phyloP scores from a whole-genome alignment of 495 filamentous ascomycete species.

The Aspergillus indologenus region DNA sequence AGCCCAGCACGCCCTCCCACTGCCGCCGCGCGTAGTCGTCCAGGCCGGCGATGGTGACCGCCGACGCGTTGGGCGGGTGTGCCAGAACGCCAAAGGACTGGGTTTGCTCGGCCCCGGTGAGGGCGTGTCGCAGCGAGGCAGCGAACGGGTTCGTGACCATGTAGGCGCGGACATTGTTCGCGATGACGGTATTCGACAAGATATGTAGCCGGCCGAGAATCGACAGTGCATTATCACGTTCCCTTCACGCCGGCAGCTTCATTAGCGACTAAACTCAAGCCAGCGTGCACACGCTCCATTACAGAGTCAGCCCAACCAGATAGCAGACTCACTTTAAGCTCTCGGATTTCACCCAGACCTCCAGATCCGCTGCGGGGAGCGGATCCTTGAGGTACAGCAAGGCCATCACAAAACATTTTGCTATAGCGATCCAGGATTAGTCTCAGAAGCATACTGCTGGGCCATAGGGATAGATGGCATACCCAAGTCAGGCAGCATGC shows the following conservation, averaged over 20 bases:
- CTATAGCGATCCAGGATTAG: constrained; percentile 38
- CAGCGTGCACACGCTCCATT: background rate
- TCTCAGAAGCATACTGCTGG: constrained; percentile 1
- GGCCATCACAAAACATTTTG: constrained; percentile 93
- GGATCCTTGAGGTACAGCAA: constrained; percentile 82
- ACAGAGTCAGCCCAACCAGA: background rate
- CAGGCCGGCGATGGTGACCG: constrained; percentile 65
- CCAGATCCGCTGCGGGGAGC: constrained; percentile 69
- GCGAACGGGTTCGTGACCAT: constrained; percentile 73
- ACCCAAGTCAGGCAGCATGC: constrained; percentile 93
- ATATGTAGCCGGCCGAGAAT: constrained; percentile 83
- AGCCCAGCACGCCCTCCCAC: constrained; percentile 95
- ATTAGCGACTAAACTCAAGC: background rate
- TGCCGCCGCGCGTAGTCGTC: constrained; percentile 83
- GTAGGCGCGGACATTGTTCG: constrained; percentile 61
- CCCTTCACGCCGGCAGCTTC: constrained; percentile 38
- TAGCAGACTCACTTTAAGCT: constrained; percentile 55
- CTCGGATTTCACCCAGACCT: constrained; percentile 75
- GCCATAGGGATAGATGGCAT: constrained; percentile 25
- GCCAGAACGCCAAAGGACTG: constrained; percentile 87
- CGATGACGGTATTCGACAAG: constrained; percentile 55
- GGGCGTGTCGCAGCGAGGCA: constrained; percentile 71
- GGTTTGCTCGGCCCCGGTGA: constrained; percentile 81
- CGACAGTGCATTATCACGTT: constrained; percentile 77
- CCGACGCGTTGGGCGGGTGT: constrained; percentile 50